phyloP scores from a whole-genome alignment of 108 stramenopile species.

The Pseudonitzschia pungens region DNA sequence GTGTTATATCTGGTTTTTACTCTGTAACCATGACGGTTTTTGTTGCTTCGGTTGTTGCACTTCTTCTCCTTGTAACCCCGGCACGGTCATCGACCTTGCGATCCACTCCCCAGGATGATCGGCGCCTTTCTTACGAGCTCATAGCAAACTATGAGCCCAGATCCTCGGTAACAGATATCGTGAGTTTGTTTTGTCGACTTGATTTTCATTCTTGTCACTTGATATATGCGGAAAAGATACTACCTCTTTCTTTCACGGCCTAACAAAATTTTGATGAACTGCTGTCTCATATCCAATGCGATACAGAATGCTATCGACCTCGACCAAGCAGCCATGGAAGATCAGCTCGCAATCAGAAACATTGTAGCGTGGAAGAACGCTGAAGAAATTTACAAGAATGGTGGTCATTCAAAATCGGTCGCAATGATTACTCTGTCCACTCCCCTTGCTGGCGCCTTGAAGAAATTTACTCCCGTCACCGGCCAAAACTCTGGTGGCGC shows the following conservation, averaged over 20 bases:
- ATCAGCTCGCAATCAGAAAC: constrained; percentile 29
- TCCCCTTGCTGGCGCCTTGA: constrained; percentile 30
- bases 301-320: constrained; percentile 61
- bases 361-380: constrained; percentile 42
- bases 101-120: constrained; percentile 7
- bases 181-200: constrained; percentile 21
- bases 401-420: constrained; percentile 65
- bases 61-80: not conserved
- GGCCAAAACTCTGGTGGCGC: constrained; percentile 45
- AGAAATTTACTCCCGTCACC: constrained; percentile 32
- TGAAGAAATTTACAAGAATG: constrained; percentile 52
- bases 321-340: constrained; percentile 69
- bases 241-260: not conserved
- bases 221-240: not conserved
- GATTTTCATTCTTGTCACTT: no score
- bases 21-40: not conserved
- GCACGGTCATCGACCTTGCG: constrained; percentile 1
- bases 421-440: constrained; percentile 49
- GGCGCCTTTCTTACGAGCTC: constrained; percentile 42
- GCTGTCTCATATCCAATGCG: not conserved
- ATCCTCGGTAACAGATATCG: constrained; percentile 63
- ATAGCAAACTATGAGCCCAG: constrained; percentile 67
- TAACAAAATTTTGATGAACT: no score
- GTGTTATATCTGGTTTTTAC: not conserved
- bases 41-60: not conserved